phyloP scores from a whole-genome alignment of 108 stramenopile species.

The Chaetoceros muelleri region DNA sequence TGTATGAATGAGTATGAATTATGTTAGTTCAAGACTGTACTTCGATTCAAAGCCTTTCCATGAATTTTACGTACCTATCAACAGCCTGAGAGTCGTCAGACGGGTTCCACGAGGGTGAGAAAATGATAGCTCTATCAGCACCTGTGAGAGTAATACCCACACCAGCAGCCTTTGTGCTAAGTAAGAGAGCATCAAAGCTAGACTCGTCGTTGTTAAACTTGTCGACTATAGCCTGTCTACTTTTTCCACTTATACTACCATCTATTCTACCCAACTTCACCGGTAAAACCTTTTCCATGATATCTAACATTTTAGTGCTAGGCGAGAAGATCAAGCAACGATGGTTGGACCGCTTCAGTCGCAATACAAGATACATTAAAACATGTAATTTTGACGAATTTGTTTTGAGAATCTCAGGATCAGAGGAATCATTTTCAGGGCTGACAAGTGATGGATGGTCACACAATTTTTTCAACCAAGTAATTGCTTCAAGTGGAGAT shows the following conservation, averaged over 20 bases:
- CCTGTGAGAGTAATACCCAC: conserved; percentile 78
- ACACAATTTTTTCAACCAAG: conserved; percentile 69
- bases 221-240: conserved; percentile 82
- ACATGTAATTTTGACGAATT: conserved; percentile 58
- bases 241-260: conserved; percentile 73
- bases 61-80: conserved; percentile 50
- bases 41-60: too few relatives aligned
- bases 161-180: conserved; percentile 82
- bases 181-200: conserved; percentile 51
- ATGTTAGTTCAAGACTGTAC: too few relatives aligned
- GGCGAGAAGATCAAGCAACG: conserved; percentile 87
- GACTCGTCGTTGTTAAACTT: conserved; percentile 74
- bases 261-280: conserved; percentile 68
- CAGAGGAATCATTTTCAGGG: conserved; percentile 10
- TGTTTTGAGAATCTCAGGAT: conserved; percentile 6
- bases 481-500: conserved; percentile 52
- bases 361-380: conserved; percentile 40
- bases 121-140: conserved; percentile 78
- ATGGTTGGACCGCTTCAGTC: conserved; percentile 58
- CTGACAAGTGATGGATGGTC: conserved; percentile 62
- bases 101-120: conserved; percentile 81
- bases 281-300: conserved; percentile 49
- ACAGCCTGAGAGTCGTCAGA: conserved; percentile 93
- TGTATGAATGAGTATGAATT: too few relatives aligned
- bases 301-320: conserved; percentile 85